Evolutionary conservation across 192 early-diverging fungal species (phyloP).

Genomic region (Entomortierella chlamydospora): DNA sequence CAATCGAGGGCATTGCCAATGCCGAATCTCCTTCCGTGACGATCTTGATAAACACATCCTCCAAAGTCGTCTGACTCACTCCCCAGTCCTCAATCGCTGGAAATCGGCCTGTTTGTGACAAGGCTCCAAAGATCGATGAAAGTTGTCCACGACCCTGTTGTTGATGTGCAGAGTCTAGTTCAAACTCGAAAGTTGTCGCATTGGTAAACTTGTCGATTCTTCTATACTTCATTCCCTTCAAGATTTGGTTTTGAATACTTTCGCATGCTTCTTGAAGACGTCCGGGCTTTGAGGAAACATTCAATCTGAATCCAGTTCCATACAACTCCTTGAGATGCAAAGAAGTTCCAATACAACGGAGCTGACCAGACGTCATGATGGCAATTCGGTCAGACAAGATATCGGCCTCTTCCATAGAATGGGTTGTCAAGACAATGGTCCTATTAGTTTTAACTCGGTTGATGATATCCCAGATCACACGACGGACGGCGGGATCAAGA

Average conservation of each 20-base stretch:
- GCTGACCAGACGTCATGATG: conserved; percentile 63
- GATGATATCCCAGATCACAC: conserved; percentile 69
- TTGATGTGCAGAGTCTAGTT: conserved; percentile 54
- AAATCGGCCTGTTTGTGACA: conserved; percentile 58
- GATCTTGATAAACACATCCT: conserved; percentile 75
- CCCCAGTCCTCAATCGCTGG: conserved; percentile 76
- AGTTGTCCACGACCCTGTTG: conserved; percentile 55
- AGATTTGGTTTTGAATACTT: conserved; percentile 12
- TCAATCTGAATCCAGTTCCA: conserved; percentile 67
- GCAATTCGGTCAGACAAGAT: conserved; percentile 59
- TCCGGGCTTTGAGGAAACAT: conserved; percentile 27
- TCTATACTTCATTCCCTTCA: conserved; percentile 17
- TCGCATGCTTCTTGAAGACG: conserved; percentile 27
- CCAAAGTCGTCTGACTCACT: conserved; percentile 70
- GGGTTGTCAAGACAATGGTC: conserved; percentile 70
- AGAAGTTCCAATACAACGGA: conserved; percentile 62
- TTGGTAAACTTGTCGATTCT: conserved; percentile 52
- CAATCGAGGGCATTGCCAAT: conserved; percentile 33
- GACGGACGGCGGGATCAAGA: conserved; percentile 64
- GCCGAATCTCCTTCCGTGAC: conserved; percentile 46
- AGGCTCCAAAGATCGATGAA: conserved; percentile 61
- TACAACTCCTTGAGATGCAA: conserved; percentile 67
- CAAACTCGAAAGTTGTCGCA: conserved; percentile 47
- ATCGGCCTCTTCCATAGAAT: conserved; percentile 77
- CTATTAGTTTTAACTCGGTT: conserved; percentile 57